phyloP scores from a whole-genome alignment of 345 rosid species.

The Citrus maxima region DNA sequence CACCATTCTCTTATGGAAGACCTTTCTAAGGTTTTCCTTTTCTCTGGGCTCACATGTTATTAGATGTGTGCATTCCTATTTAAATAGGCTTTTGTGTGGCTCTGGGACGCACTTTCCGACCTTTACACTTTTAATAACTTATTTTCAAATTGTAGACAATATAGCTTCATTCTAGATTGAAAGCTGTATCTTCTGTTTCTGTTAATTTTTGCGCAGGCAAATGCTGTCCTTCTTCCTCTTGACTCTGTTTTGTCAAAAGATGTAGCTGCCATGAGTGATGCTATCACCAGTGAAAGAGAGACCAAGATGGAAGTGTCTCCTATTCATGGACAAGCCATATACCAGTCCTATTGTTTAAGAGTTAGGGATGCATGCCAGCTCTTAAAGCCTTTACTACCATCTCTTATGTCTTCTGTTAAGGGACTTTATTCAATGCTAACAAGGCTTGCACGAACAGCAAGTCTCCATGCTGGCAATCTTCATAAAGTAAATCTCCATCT shows the following conservation, averaged over 20 bases:
- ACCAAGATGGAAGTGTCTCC: constrained; percentile 74
- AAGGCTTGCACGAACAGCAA: constrained; percentile 81
- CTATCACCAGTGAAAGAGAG: constrained; percentile 70
- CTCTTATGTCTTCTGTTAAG: constrained; percentile 54
- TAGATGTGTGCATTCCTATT: constrained; percentile 2
- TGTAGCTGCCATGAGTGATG: constrained; percentile 82
- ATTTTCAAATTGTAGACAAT: constrained; percentile 3
- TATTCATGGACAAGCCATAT: constrained; percentile 87
- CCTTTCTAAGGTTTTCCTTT: constrained; percentile 67
- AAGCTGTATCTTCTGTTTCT: constrained; percentile 9
- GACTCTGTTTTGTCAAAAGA: constrained; percentile 77
- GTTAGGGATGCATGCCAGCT: constrained; percentile 71
- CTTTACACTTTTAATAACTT: neutral
- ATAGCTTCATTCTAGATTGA: constrained; percentile 3
- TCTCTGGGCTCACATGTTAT: constrained; percentile 9
- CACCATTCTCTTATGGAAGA: constrained; percentile 72
- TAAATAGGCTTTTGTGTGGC: neutral
- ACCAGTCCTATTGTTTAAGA: constrained; percentile 73
- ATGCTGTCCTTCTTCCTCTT: constrained; percentile 73
- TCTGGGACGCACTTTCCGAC: constrained; percentile 2
- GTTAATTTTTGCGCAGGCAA: constrained; percentile 48
- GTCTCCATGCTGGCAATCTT: constrained; percentile 84
- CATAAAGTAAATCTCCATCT: constrained; percentile 53
- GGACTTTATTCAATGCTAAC: constrained; percentile 58
- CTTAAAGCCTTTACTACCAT: constrained; percentile 57